phyloP scores from a whole-genome alignment of 2,329 filamentous ascomycete species.

The Colletotrichum sp. region DNA sequence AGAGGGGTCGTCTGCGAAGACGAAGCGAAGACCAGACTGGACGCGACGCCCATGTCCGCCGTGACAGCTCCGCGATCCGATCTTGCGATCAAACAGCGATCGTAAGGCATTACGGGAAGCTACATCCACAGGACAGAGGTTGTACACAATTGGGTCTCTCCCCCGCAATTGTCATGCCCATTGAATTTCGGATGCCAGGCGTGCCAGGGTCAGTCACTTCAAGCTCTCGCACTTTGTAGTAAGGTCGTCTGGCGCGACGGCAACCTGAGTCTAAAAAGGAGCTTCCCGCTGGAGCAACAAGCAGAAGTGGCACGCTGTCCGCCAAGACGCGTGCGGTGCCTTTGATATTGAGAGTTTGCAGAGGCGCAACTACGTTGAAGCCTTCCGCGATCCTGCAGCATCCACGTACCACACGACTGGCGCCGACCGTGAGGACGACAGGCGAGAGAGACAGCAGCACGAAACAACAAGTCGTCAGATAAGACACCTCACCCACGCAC shows the following conservation, averaged over 20 bases:
- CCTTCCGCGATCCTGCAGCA: neutral
- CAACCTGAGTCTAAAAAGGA: neutral
- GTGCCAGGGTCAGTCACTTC: neutral
- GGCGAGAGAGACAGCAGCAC: neutral
- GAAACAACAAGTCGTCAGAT: neutral
- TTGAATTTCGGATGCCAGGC: neutral
- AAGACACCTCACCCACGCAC: neutral
- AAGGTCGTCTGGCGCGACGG: neutral
- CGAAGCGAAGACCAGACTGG: neutral
- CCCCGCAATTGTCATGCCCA: neutral
- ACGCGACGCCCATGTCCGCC: neutral
- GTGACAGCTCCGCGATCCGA: neutral
- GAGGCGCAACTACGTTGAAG: neutral
- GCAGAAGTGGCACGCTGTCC: neutral
- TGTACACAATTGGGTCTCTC: neutral
- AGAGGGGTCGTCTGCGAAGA: neutral
- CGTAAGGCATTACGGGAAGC: neutral
- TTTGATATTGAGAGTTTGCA: neutral
- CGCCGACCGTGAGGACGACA: neutral
- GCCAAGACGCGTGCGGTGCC: neutral
- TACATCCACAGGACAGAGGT: neutral
- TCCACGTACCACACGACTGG: neutral
- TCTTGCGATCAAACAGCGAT: conserved; percentile 6
- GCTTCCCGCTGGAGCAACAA: neutral
- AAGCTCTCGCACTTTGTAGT: neutral